A percentile compares a stretch with the other conserved stretches of the same genome.
phyloP scores from a whole-genome alignment of 371 early-diverging fungal species.

The Aphelidium insulamus region DNA sequence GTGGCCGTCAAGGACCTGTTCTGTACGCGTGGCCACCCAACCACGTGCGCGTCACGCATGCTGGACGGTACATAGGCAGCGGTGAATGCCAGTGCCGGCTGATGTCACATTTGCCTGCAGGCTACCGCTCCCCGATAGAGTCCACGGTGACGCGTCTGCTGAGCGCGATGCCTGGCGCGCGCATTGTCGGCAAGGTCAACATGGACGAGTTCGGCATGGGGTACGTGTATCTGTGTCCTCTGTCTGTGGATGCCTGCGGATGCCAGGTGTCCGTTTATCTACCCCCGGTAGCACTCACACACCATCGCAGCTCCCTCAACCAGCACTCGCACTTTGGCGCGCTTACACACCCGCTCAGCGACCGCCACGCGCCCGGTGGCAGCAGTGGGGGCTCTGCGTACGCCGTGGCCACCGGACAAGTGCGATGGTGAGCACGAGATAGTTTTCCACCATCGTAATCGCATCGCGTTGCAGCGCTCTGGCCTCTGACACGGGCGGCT shows the following conservation, averaged over 20 bases:
- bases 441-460: not conserved
- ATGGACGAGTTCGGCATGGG: conserved; percentile 98
- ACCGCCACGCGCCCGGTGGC: conserved; percentile 49
- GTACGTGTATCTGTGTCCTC: conserved; percentile 10
- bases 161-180: conserved; percentile 30
- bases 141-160: conserved; percentile 49
- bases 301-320: conserved; percentile 1
- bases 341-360: not conserved
- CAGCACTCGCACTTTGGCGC: not conserved
- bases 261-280: not conserved
- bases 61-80: conserved; percentile 20
- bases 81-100: not conserved
- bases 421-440: conserved; percentile 39
- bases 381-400: conserved; percentile 85
- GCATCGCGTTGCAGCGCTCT: conserved; percentile 38
- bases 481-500: conserved; percentile 90
- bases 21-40: conserved; percentile 27
- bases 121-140: conserved; percentile 46
- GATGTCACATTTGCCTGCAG: conserved; percentile 8
- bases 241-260: no score
- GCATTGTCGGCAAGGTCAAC: conserved; percentile 64
- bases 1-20: conserved; percentile 55
- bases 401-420: conserved; percentile 54
- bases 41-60: conserved; percentile 43
- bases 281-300: not conserved